Conservation (phyloP, 139 green algal genomes). For the Chlamydomonas applanata region DNA sequence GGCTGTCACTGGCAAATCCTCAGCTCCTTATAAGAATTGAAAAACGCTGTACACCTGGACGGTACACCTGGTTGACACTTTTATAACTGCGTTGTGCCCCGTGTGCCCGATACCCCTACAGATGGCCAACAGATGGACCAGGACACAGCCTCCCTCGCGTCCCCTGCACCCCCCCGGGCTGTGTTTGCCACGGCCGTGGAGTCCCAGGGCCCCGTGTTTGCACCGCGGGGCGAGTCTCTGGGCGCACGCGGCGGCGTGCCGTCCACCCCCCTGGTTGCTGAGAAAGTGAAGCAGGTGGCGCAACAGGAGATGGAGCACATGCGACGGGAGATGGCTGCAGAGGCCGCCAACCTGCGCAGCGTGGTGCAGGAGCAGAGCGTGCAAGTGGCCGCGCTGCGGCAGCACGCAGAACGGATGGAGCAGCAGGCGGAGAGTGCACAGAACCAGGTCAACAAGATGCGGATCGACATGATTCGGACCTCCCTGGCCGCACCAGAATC, state of each 20-base stretch:
- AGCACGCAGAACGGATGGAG: conserved; percentile 35
- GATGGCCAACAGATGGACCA: no score
- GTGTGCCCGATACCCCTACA: no score
- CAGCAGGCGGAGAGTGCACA: conserved; percentile 22
- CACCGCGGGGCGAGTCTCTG: background rate
- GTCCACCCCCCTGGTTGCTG: conserved; percentile 27
- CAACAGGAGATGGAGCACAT: conserved; percentile 25
- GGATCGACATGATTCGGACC: conserved; percentile 31
- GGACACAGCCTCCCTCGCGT: no score
- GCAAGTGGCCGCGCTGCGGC: conserved; percentile 35
- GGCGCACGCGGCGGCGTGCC: background rate
- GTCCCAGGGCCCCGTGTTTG: no score
- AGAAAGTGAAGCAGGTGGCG: conserved; percentile 34
- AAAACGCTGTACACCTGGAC: no score
- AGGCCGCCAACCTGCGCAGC: conserved; percentile 30
- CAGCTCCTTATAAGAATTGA: no score
- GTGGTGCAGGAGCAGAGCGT: conserved; percentile 31
- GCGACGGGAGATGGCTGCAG: conserved; percentile 18
- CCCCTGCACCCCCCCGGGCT: no score
- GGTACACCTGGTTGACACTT: no score
- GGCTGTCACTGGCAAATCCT: no score
- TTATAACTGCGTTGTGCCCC: no score
- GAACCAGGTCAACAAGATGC: conserved; percentile 19
- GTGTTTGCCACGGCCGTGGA: no score
- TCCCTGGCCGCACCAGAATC: conserved; percentile 24